Conservation (phyloP, 441 rosid genomes). For the Biscutella laevigata region DNA sequence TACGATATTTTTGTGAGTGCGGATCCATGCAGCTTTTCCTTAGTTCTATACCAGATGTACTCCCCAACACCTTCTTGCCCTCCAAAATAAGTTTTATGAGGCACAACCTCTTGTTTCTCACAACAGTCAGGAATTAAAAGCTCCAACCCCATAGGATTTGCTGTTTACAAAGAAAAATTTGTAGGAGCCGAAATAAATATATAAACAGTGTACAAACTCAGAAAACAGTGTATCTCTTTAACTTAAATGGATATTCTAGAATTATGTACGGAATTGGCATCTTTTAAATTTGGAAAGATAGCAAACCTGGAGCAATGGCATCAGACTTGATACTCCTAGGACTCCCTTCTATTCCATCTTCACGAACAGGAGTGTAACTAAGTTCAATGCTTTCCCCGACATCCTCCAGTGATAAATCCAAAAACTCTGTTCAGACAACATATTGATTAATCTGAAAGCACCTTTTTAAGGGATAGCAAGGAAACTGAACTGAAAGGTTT, state of each 20-base stretch:
- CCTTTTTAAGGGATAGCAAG: neutral
- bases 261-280: neutral
- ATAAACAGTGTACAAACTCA: too few species aligned
- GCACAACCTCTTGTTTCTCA: conserved; percentile 66
- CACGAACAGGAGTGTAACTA: conserved; percentile 73
- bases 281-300: conserved; percentile 1
- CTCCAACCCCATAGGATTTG: conserved; percentile 86
- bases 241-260: conserved; percentile 5
- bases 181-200: conserved; percentile 2
- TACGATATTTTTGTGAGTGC: conserved; percentile 51
- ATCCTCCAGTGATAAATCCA: conserved; percentile 79
- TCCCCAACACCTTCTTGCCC: conserved; percentile 87
- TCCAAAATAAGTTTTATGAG: conserved; percentile 77
- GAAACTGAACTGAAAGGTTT: neutral
- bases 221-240: neutral
- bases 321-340: conserved; percentile 57
- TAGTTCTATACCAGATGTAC: conserved; percentile 74
- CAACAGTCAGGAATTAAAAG: conserved; percentile 66
- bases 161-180: conserved; percentile 32
- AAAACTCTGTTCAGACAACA: conserved; percentile 47
- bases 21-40: conserved; percentile 50
- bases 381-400: conserved; percentile 77
- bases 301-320: conserved; percentile 71
- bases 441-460: conserved; percentile 2
- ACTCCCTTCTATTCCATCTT: conserved; percentile 74